Base-by-base conservation (phyloP, 768 basidiomycete genomes). In the Pisolithus orientalis region DNA sequence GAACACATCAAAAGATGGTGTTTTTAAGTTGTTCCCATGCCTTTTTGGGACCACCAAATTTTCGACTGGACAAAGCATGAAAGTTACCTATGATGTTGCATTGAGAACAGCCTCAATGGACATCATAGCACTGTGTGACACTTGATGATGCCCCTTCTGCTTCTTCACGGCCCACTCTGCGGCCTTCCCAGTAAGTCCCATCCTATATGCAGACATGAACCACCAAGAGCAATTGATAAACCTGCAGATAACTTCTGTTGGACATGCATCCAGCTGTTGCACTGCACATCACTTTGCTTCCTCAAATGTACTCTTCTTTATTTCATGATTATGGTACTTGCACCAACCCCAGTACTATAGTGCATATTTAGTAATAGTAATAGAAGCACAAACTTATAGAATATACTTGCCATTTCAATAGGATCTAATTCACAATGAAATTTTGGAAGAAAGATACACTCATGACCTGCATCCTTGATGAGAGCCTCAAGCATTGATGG, bases 151-250 rank as follows among this genome's bases (percentile, higher is more conserved):
- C 11, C 25, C 21, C 9, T 44, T 44, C 27, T 44, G 43, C 14
- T 44, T 44, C 6, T 27, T 21, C 9, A 27, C 70, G 10, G 71
- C 71, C 69, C 72, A 75, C 39, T 57, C 68, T 14, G 70, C 74
- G 21, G 70, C 71, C 28, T 63, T 59, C 7, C 71, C 68, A 11
- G 59, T 71, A 31, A 75, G 55, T 1, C 73, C 71, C 13, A 52
- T 31, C 11, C 60, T 57, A 47, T 75, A 77, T 13, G 70, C 66
- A 50, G 56, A 59, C 64, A 70, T 67, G 51, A 71, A 75, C 4
- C 64, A 38, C 64, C 65, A 71, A 0, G 71, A 62, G 62, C 29
- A 14, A 14, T 44, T 44, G 6, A 27, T 44, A 25, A 44, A 44
- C 25, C 13, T 6, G 21, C 25, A 27, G 5, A 44, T 44, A 11